These are phyloP conservation scores for Blepharisma undulans DNA, from an alignment of 169 alveolate genomes.

Conservation along the genomic window DNA sequence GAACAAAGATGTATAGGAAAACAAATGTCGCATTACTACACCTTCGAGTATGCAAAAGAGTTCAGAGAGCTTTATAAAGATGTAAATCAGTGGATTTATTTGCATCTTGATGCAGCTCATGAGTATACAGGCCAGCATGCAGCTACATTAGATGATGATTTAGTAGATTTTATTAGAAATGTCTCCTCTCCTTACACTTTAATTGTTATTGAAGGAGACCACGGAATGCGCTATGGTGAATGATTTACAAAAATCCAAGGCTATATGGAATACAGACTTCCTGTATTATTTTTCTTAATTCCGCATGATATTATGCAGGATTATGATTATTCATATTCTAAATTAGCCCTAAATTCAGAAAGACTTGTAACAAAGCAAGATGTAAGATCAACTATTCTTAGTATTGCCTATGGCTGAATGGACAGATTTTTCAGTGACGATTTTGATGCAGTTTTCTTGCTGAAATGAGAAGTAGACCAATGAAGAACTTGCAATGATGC, in stretches of 20 bases:
- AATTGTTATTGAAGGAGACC: not conserved
- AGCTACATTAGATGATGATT: slow-evolving; percentile 18
- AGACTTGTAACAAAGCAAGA: not conserved
- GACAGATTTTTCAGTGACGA: not conserved
- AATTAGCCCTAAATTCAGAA: not conserved
- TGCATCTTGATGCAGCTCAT: slow-evolving; percentile 22
- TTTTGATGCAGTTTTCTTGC: not conserved
- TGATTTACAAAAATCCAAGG: not conserved
- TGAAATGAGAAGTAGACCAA: not conserved
- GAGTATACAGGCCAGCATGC: slow-evolving; percentile 15
- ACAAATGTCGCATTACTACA: not conserved
- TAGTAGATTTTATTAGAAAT: not conserved
- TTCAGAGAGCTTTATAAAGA: not conserved
- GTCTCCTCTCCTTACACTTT: not conserved
- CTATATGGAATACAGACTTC: not conserved
- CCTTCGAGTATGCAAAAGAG: not conserved
- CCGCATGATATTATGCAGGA: not conserved
- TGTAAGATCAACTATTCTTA: not conserved
- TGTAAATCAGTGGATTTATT: not conserved
- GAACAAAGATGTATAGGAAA: slow-evolving; percentile 24
- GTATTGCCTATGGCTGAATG: not conserved
- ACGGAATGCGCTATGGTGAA: slow-evolving; percentile 22
- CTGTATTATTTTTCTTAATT: not conserved
- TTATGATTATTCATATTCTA: not conserved
- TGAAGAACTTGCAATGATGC: slow-evolving; percentile 6